These are phyloP conservation scores for Murraya paniculata DNA, from an alignment of 345 rosid genomes.

Conservation along the genomic window DNA sequence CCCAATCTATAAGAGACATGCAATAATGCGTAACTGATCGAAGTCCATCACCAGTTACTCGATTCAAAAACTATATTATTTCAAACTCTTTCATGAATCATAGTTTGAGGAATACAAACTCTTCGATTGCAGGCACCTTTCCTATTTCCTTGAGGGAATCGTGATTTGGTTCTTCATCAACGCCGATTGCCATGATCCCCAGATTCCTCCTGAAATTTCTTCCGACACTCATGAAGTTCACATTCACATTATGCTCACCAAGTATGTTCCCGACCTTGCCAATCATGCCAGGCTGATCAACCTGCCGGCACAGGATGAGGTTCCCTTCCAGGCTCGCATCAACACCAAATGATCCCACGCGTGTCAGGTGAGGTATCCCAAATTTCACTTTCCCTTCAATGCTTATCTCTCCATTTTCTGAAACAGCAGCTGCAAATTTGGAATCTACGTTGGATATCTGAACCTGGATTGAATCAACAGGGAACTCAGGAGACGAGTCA, in stretches of 20 bases:
- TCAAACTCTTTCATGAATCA: not conserved
- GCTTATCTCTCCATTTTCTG: conserved; percentile 59
- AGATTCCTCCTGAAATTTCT: conserved; percentile 52
- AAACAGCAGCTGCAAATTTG: conserved; percentile 60
- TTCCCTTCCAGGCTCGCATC: conserved; percentile 88
- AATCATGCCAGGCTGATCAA: conserved; percentile 87
- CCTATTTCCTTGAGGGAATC: conserved; percentile 60
- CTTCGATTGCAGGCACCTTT: conserved; percentile 58
- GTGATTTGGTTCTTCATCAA: conserved; percentile 70
- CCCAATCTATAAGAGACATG: too few species aligned
- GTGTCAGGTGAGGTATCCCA: conserved; percentile 59
- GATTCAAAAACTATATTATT: too few species aligned
- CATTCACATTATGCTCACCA: conserved; percentile 65
- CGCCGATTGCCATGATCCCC: conserved; percentile 88
- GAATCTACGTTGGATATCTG: conserved; percentile 59
- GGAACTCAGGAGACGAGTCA: conserved; percentile 54
- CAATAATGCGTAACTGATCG: too few species aligned
- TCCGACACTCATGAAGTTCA: conserved; percentile 89
- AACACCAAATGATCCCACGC: conserved; percentile 58
- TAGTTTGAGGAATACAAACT: conserved; percentile 72
- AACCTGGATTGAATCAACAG: conserved; percentile 62
- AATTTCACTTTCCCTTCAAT: conserved; percentile 72
- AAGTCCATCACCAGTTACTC: too few species aligned
- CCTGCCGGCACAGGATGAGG: conserved; percentile 69
- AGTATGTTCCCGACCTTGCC: conserved; percentile 77